Evolutionary conservation across 371 early-diverging fungal species (phyloP), one percentile per base, ranked within the genome.

Genomic region (Rhizopus microsporus): DNA sequence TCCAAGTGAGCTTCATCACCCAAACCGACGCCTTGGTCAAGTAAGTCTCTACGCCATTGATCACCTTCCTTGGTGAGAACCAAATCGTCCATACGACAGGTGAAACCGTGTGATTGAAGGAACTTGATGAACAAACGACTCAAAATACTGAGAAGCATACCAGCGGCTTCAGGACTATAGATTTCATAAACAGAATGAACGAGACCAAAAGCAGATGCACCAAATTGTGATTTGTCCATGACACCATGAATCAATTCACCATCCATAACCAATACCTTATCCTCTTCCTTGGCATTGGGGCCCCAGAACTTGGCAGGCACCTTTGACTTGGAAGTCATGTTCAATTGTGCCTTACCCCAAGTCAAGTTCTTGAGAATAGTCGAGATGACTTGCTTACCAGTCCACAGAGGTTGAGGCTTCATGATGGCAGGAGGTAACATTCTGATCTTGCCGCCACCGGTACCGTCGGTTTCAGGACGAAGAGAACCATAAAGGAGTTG

Each of bases 21-120:
- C 31, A 84, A 70, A 13, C 74, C 71, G 48, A 75, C 69, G 52
- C 84, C 83, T 46, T 70, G 65, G 10, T 72, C 57, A 62, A 86
- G 60, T 33, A 95, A 74, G 49, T 89, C 86, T 32, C 86, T 81
- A 65, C 95, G 86, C 67, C 86, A 81, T 47, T 76, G 68, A 60
- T 95, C 90, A 57, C 97, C 99, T 62, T 88, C 85, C 4, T 56
- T 71, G 6, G 91, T 97, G 38, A 99, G 77, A 23, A 85, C 72
- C 81, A 99, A 84, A 87, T 99, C 99, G 69, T 99, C 99, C 94
- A 99, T 98, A 60, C 99, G 88, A 77, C 99, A 96, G 38, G 96
- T 91, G 77, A 98, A 98, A 15, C 98, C 99, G 55, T 84, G 84
- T 49, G 81, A 77, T 73, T 96, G 95, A n/a, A 95, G 77, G 77